Evolutionary conservation across 2,329 filamentous ascomycete species (phyloP).

Genomic region (Alternaria longipes): DNA sequence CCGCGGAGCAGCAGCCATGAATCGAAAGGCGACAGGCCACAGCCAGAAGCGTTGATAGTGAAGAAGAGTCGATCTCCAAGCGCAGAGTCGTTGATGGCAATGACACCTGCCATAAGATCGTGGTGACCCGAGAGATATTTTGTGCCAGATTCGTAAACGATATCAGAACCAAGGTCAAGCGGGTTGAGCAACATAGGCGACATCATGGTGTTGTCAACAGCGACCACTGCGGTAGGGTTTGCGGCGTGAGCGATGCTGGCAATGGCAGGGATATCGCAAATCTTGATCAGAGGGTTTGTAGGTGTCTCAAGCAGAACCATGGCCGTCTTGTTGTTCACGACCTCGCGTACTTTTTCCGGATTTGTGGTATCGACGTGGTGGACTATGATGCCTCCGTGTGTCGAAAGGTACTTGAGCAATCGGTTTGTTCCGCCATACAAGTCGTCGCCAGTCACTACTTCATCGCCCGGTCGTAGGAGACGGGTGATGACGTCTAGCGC

Average conservation of each 20-base stretch:
- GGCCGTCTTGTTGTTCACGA: slow-evolving; percentile 81
- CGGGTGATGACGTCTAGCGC: slow-evolving; percentile 96
- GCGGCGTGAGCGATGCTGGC: slow-evolving; percentile 77
- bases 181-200: slow-evolving; percentile 94
- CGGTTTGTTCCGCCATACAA: slow-evolving; percentile 96
- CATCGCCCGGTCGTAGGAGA: slow-evolving; percentile 88
- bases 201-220: slow-evolving; percentile 99
- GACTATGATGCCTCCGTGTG: slow-evolving; percentile 89
- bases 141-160: slow-evolving; percentile 96
- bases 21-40: slow-evolving; percentile 93
- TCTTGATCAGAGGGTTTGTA: slow-evolving; percentile 97
- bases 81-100: slow-evolving; percentile 84
- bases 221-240: slow-evolving; percentile 81
- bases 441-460: slow-evolving; percentile 97
- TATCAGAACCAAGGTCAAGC: slow-evolving; percentile 90
- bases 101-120: slow-evolving; percentile 98
- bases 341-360: slow-evolving; percentile 72
- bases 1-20: slow-evolving; percentile 95
- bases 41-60: slow-evolving; percentile 95
- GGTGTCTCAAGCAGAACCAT: slow-evolving; percentile 97
- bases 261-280: slow-evolving; percentile 88
- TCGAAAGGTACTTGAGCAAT: slow-evolving; percentile 88
- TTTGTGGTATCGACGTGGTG: slow-evolving; percentile 96
- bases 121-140: slow-evolving; percentile 98
- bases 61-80: slow-evolving; percentile 93